These are phyloP conservation scores for Ganoderma sp. DNA, from an alignment of 1,284 basidiomycete species.

Conservation along the genomic window DNA sequence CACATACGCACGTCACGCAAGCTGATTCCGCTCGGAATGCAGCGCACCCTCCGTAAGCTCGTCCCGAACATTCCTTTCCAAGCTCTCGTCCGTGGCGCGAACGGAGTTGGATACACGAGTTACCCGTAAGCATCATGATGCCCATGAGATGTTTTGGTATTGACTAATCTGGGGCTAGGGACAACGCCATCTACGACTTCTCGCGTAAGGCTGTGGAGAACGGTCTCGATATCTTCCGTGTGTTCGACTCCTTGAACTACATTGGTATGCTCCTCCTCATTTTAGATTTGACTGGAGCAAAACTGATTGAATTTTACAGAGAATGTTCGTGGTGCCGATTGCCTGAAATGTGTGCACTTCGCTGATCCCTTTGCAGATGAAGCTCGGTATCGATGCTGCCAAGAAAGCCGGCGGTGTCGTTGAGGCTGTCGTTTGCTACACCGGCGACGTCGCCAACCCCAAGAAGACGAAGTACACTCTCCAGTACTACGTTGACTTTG, in stretches of 20 bases:
- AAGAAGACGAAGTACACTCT: constrained; percentile 98
- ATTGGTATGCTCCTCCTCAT: constrained; percentile 66
- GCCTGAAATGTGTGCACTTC: neutral
- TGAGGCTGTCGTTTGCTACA: constrained; percentile 99
- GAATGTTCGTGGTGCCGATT: constrained; percentile 51
- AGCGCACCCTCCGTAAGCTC: constrained; percentile 92
- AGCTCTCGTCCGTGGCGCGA: constrained; percentile 97
- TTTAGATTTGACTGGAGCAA: neutral
- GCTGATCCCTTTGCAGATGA: constrained; percentile 64
- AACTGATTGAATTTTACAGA: constrained; percentile 47
- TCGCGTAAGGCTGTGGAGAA: constrained; percentile 99
- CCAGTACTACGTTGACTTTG: constrained; percentile 97
- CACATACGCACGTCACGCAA: constrained; percentile 6
- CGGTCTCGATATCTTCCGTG: constrained; percentile 99
- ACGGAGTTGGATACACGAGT: constrained; percentile 98
- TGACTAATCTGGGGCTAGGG: constrained; percentile 51
- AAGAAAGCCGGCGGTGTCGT: constrained; percentile 99
- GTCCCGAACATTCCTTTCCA: constrained; percentile 99
- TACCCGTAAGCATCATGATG: constrained; percentile 78
- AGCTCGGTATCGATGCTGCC: constrained; percentile 96
- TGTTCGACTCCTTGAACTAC: constrained; percentile 99
- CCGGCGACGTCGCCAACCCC: constrained; percentile 94
- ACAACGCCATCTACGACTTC: constrained; percentile 99
- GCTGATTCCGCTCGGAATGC: constrained; percentile 14
- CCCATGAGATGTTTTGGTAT: neutral